Evolutionary conservation across 2,329 filamentous ascomycete species (phyloP), one percentile per base, ranked within the genome.

Genomic region (Penicillium sp.): DNA sequence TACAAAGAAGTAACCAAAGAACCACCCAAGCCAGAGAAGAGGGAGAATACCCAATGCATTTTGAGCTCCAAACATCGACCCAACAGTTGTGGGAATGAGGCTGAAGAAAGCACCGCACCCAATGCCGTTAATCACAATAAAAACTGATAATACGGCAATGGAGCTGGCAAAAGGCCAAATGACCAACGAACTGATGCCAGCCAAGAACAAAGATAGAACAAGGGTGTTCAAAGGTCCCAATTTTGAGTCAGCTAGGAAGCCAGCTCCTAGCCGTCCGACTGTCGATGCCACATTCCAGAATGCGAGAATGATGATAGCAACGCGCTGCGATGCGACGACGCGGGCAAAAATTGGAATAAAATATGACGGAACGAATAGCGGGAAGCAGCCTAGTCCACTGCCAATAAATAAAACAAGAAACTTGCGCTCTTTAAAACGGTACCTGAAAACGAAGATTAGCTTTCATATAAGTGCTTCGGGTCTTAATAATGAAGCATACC

Each of bases 91-190:
- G 5, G 52, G 52, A 14, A 54, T 50, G 2, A 54, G 47, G 16
- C 52, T 54, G 46, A 54, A 54, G 23, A 54, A 54, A 24, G 52
- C 52, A 46, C 52, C 52, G n/a, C 52, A 54, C 33, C 52, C 52
- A 6, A 54, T 36, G 1, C 52, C 52, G 3, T 54, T 54, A 3
- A 54, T 29, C 3, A 54, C 47, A 28, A 54, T 50, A 28, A 54
- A 54, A 1, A 54, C 47, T 2, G 52, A 54, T 21, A 54, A 34
- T 10, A 54, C 47, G 14, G 52, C 52, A 16, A 54, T 48, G 14
- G 52, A 54, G 40, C 26, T 36, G 11, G 52, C 37, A 42, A 54
- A 54, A 7, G 52, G 52, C 52, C 52, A 54, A 24, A 54, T 54
- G 14, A 36, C 52, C 4, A 54, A 28, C 5, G 52, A 47, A 14